Conservation (phyloP, 768 basidiomycete species). For the Cantharellus cinnabarinus region DNA sequence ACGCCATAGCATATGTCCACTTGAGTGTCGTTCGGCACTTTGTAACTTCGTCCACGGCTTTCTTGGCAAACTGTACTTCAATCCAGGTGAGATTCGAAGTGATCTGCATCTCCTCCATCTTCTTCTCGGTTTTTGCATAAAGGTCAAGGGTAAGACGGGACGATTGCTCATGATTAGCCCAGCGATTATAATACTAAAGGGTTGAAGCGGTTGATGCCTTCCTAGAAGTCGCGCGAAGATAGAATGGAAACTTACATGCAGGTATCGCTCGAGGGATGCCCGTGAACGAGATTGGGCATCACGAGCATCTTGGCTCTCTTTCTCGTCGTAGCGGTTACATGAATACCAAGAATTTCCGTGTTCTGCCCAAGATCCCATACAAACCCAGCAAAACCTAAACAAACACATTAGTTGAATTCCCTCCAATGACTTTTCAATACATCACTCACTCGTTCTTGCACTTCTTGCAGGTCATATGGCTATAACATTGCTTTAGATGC, state of each 20-base stretch:
- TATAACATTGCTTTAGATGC: constrained; percentile 15
- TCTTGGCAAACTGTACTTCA: constrained; percentile 97
- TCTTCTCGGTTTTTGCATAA: constrained; percentile 92
- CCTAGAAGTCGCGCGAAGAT: background rate
- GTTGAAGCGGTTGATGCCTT: background rate
- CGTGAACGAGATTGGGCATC: constrained; percentile 83
- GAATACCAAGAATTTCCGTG: constrained; percentile 97
- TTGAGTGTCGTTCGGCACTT: constrained; percentile 89
- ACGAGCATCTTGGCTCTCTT: constrained; percentile 65
- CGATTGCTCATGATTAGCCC: constrained; percentile 99
- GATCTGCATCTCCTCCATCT: constrained; percentile 99
- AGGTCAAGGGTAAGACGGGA: constrained; percentile 86
- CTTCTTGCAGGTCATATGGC: constrained; percentile 99
- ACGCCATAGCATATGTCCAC: constrained; percentile 99
- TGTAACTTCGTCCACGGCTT: constrained; percentile 82
- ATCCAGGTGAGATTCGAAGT: constrained; percentile 90
- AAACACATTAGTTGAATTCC: constrained; percentile 7
- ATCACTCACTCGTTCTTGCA: constrained; percentile 59
- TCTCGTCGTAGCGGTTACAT: constrained; percentile 94
- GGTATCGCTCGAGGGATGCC: constrained; percentile 82
- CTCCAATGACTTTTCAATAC: background rate
- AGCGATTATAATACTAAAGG: constrained; percentile 88
- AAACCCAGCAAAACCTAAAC: constrained; percentile 84
- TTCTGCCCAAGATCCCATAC: constrained; percentile 97
- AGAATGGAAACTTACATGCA: constrained; percentile 46